phyloP scores from a whole-genome alignment of 2,329 filamentous ascomycete species.

The Bertia moriformis region DNA sequence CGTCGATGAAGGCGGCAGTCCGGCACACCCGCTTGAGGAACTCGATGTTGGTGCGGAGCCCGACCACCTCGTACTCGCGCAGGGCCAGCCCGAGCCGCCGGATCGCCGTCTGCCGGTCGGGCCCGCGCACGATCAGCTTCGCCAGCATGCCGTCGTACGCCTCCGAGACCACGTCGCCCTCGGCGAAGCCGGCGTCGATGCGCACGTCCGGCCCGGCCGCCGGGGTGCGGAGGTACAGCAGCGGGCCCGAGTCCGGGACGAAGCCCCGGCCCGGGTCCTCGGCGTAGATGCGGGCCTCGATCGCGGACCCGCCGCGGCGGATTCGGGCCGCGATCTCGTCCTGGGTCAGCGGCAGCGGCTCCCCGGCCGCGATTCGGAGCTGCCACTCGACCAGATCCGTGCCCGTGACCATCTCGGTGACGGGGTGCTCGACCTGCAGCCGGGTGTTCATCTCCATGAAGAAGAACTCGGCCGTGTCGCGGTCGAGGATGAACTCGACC shows the following conservation, averaged over 20 bases:
- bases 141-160: slow-evolving; percentile 99
- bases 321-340: slow-evolving; percentile 57
- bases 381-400: slow-evolving; percentile 77
- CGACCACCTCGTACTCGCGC: slow-evolving; percentile 81
- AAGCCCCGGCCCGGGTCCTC: slow-evolving; percentile 88
- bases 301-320: slow-evolving; percentile 63
- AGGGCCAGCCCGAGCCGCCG: slow-evolving; percentile 69
- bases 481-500: slow-evolving; percentile 81
- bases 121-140: slow-evolving; percentile 82
- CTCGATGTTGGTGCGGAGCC: slow-evolving; percentile 87
- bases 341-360: slow-evolving; percentile 49
- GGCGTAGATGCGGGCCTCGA: slow-evolving; percentile 92
- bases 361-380: slow-evolving; percentile 57
- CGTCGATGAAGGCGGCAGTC: slow-evolving; percentile 67
- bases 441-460: slow-evolving; percentile 78
- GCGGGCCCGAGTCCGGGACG: slow-evolving; percentile 78
- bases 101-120: slow-evolving; percentile 65
- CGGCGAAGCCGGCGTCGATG: slow-evolving; percentile 83
- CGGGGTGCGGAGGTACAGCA: slow-evolving; percentile 72
- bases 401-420: slow-evolving; percentile 31
- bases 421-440: slow-evolving; percentile 91
- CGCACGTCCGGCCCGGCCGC: slow-evolving; percentile 56
- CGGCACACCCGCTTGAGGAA: slow-evolving; percentile 81
- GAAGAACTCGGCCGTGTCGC: slow-evolving; percentile 66
- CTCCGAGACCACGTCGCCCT: slow-evolving; percentile 82